Base-by-base conservation (phyloP, 306 rosid genomes). In the Dalbergia cultrata region DNA sequence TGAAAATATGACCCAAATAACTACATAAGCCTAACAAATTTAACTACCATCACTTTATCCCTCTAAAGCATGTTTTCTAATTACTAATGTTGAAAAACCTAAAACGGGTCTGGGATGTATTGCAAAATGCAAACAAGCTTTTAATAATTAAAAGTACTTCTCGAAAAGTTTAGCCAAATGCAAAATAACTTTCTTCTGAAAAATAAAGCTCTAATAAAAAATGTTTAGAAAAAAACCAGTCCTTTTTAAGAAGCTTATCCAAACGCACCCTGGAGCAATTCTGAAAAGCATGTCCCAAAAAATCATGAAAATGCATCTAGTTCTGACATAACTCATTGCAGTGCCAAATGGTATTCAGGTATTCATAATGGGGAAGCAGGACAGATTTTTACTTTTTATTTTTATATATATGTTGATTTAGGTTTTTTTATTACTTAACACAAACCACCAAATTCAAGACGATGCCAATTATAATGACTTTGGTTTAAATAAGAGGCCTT, bases 401-500 rank as follows among this genome's bases (percentile, higher is more conserved):
- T 12, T 21, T 17, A 66, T 19, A 34, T 65, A 34, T 22, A 76
- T 34, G 39, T 5, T 64, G 41, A 16, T 45, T 33, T 17, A 19
- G 18, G 31, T 35, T 47, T 75, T 75, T 62, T 17, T 35, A 52
- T 52, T 39, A 43, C 18, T 54, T 60, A 17, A 61, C 39, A 57
- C 41, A 65, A 34, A 19, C 50, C 50, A 50, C 9, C 4, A 37
- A 43, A 13, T 74, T 33, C 34, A 45, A 6, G 44, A 5, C 13
- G 73, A 65, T 64, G 73, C 64, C 64, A 64, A 50, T 64, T 65
- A 72, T 6, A 56, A 68, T 31, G 34, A 43, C n/a, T 43, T 62
- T 26, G 47, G 62, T 41, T 52, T 9, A 26, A 13, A 44, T n/a
- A 37, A 56, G 37, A 53, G 57, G 63, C 37, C 7, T 54, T 7